Conservation (phyloP, 352 stramenopile genomes). For the Phytopythium ostracodes region DNA sequence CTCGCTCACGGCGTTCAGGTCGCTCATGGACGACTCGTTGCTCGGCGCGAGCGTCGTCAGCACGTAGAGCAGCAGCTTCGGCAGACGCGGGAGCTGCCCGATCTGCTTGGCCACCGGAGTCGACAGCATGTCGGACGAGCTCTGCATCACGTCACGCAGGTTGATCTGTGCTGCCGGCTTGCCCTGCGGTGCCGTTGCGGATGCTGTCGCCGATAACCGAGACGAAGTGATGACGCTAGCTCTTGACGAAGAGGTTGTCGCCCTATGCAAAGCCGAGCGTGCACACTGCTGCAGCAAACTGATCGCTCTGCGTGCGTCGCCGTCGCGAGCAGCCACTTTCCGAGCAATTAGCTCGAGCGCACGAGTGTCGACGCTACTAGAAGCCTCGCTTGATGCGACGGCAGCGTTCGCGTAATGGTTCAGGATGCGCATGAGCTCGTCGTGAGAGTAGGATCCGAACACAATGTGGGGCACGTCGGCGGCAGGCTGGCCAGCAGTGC, state of each 20-base stretch:
- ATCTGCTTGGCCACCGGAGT: conserved; percentile 47
- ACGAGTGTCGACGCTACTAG: conserved; percentile 26
- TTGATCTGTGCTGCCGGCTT: conserved; percentile 16
- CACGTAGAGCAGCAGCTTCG: conserved; percentile 64
- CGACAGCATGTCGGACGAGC: conserved; percentile 28
- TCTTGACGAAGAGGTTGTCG: background rate
- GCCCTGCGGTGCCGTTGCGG: background rate
- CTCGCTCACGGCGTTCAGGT: conserved; percentile 43
- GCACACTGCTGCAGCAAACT: conserved; percentile 58
- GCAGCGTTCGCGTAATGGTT: conserved; percentile 28
- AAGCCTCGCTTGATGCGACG: background rate
- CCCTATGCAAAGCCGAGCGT: conserved; percentile 28
- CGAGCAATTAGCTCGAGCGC: conserved; percentile 63
- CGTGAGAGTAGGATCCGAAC: conserved; percentile 56
- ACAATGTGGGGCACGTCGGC: conserved; percentile 37
- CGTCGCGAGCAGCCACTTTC: conserved; percentile 62
- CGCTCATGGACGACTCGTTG: conserved; percentile 20
- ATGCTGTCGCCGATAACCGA: background rate
- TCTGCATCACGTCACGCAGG: conserved; percentile 36
- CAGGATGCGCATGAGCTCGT: conserved; percentile 47
- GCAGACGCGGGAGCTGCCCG: conserved; percentile 52
- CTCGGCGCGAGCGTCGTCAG: conserved; percentile 51
- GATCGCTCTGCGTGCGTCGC: conserved; percentile 58
- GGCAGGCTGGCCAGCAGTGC: conserved; percentile 8
- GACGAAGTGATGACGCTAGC: background rate